Percentiles rank a stretch among this genome's conserved stretches.
Conservation (phyloP, 768 basidiomycete genomes). For the Termitomyces sp. region DNA sequence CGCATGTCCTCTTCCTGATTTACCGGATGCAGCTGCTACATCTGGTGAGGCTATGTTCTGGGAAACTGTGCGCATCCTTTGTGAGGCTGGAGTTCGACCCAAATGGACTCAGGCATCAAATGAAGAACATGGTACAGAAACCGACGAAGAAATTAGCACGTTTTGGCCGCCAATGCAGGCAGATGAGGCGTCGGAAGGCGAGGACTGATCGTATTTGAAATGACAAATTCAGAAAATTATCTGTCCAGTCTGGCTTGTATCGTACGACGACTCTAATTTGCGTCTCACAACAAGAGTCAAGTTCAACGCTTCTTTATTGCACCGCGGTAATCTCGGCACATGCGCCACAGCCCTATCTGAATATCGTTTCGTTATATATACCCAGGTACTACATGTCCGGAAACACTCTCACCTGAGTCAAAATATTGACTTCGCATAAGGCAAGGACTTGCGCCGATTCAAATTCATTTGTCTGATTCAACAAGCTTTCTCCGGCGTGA, state of each 20-base stretch:
- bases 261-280: background rate
- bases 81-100: conserved; percentile 4
- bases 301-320: too few species aligned
- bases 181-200: conserved; percentile 9
- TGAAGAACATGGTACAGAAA: background rate
- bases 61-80: conserved; percentile 30
- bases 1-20: conserved; percentile 37
- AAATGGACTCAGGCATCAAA: conserved; percentile 6
- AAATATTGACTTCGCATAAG: too few species aligned
- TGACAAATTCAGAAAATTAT: background rate
- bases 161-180: conserved; percentile 16
- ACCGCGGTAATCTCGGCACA: too few species aligned
- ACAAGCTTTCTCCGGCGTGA: too few species aligned
- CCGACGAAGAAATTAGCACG: conserved; percentile 4
- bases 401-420: too few species aligned
- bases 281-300: background rate
- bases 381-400: too few species aligned
- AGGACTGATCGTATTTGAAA: background rate
- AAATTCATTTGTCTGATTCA: too few species aligned
- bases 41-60: conserved; percentile 57
- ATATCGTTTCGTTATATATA: too few species aligned
- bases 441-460: too few species aligned
- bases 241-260: too few species aligned
- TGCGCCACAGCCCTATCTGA: too few species aligned
- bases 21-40: conserved; percentile 49